A percentile compares a stretch with the other conserved stretches of the same genome.
These are phyloP conservation scores for Acidomyces sp. DNA, from an alignment of 495 filamentous ascomycete genomes.

Conservation along the genomic window DNA sequence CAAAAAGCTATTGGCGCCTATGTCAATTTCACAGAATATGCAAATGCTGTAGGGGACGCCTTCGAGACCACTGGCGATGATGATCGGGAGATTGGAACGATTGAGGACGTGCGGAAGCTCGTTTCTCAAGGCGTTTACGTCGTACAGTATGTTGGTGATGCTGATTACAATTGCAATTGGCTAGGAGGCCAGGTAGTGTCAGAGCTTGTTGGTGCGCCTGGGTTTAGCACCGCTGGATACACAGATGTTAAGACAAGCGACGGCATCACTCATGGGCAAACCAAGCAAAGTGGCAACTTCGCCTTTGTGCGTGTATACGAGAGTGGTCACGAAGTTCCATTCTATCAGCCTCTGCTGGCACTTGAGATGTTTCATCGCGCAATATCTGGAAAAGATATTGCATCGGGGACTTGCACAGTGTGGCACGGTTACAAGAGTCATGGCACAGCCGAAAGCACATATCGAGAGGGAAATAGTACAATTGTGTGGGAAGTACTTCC, in stretches of 20 bases:
- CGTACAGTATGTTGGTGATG: slow-evolving; percentile 46
- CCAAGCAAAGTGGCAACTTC: slow-evolving; percentile 54
- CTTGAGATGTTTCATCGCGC: slow-evolving; percentile 47
- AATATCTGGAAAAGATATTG: slow-evolving; percentile 44
- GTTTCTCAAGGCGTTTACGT: slow-evolving; percentile 41
- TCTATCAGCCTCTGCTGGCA: slow-evolving; percentile 52
- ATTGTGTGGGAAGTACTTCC: slow-evolving; percentile 39
- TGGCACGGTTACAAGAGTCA: slow-evolving; percentile 32
- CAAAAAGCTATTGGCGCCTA: slow-evolving; percentile 47
- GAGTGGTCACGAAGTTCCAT: slow-evolving; percentile 58
- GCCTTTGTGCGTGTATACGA: slow-evolving; percentile 58
- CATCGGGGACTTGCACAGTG: slow-evolving; percentile 38
- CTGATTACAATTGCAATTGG: slow-evolving; percentile 51
- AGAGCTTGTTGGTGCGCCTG: slow-evolving; percentile 32
- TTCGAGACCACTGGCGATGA: slow-evolving; percentile 47
- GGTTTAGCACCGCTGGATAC: slow-evolving; percentile 40
- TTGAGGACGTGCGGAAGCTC: slow-evolving; percentile 37
- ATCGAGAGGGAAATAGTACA: slow-evolving; percentile 44
- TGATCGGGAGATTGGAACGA: slow-evolving; percentile 37
- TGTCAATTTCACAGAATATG: slow-evolving; percentile 41
- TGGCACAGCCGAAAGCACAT: slow-evolving; percentile 40
- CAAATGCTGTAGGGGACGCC: slow-evolving; percentile 34
- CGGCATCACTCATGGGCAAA: slow-evolving; percentile 46
- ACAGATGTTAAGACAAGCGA: slow-evolving; percentile 43
- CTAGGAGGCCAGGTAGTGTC: slow-evolving; percentile 42